phyloP scores from a whole-genome alignment of 768 basidiomycete species.

The Piloderma croceum region DNA sequence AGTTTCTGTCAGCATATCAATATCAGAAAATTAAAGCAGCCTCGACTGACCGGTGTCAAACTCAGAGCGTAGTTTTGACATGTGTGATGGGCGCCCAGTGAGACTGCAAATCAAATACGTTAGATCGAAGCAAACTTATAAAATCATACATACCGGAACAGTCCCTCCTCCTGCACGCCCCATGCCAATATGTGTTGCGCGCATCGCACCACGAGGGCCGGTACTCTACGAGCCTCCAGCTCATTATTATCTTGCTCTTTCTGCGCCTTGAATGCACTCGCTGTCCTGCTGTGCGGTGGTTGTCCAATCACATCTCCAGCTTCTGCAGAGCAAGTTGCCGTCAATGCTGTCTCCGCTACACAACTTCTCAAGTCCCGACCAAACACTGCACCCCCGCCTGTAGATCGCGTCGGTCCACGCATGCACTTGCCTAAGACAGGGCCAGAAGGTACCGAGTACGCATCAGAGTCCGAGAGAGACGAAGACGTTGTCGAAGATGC shows the following conservation, averaged over 20 bases:
- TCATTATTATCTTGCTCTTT: slow-evolving; percentile 23
- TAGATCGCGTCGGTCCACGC: slow-evolving; percentile 45
- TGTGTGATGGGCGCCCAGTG: slow-evolving; percentile 77
- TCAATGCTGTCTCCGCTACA: slow-evolving; percentile 49
- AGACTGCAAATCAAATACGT: slow-evolving; percentile 53
- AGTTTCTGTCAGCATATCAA: slow-evolving; percentile 9
- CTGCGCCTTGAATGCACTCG: slow-evolving; percentile 17
- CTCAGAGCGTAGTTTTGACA: slow-evolving; percentile 65
- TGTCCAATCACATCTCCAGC: slow-evolving; percentile 22
- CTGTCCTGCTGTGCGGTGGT: slow-evolving; percentile 8
- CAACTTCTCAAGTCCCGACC: slow-evolving; percentile 51
- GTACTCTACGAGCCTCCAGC: slow-evolving; percentile 51
- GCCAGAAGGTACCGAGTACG: slow-evolving; percentile 33
- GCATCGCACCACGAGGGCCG: slow-evolving; percentile 76
- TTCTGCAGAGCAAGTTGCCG: slow-evolving; percentile 21
- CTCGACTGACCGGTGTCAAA: slow-evolving; percentile 68
- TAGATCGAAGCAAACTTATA: not conserved
- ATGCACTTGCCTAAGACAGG: slow-evolving; percentile 52
- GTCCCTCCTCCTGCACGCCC: slow-evolving; percentile 82
- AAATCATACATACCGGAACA: slow-evolving; percentile 61
- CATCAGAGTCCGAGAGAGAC: slow-evolving; percentile 45
- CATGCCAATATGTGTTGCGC: slow-evolving; percentile 76
- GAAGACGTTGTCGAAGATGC: slow-evolving; percentile 40
- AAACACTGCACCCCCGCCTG: slow-evolving; percentile 55
- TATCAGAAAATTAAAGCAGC: slow-evolving; percentile 6